phyloP scores from a whole-genome alignment of 257 asterid genomes.

The Verbascum thapsus region DNA sequence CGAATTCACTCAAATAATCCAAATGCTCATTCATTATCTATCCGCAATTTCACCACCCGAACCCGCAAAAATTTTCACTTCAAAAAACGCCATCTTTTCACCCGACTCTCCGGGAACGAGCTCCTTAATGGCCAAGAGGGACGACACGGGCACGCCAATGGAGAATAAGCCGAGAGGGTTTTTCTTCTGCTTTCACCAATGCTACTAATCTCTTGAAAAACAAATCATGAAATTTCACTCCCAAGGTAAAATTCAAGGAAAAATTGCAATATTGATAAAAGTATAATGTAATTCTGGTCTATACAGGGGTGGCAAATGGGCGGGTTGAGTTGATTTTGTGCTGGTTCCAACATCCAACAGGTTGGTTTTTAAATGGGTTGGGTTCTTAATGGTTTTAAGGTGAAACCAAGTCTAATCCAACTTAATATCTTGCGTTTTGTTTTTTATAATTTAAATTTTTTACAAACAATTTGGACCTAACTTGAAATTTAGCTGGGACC shows the following conservation, averaged over 20 bases:
- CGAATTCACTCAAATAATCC: conserved; percentile 85
- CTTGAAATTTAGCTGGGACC: no score
- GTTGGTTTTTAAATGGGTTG: no score
- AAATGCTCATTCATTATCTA: conserved; percentile 83
- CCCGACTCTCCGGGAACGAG: conserved; percentile 97
- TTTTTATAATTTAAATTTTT: no score
- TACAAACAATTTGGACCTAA: no score
- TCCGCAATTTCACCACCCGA: conserved; percentile 69
- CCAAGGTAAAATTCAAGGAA: not conserved
- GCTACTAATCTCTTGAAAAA: conserved; percentile 28
- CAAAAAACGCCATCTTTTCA: conserved; percentile 63
- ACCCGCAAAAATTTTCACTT: conserved; percentile 58
- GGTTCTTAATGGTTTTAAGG: no score
- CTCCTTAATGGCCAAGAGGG: conserved; percentile 76
- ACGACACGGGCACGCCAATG: conserved; percentile 47
- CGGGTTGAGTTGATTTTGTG: no score
- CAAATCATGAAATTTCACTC: not conserved
- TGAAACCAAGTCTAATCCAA: no score
- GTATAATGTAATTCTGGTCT: no score
- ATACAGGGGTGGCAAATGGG: no score
- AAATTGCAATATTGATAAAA: no score
- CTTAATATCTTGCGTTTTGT: no score
- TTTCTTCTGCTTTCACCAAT: conserved; percentile 76
- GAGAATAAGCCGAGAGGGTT: conserved; percentile 56
- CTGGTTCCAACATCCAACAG: no score